Percentiles rank a stretch among this genome's conserved stretches.
These are phyloP conservation scores for Penicillium subrubescens DNA, from an alignment of 495 filamentous ascomycete genomes.

Conservation along the genomic window DNA sequence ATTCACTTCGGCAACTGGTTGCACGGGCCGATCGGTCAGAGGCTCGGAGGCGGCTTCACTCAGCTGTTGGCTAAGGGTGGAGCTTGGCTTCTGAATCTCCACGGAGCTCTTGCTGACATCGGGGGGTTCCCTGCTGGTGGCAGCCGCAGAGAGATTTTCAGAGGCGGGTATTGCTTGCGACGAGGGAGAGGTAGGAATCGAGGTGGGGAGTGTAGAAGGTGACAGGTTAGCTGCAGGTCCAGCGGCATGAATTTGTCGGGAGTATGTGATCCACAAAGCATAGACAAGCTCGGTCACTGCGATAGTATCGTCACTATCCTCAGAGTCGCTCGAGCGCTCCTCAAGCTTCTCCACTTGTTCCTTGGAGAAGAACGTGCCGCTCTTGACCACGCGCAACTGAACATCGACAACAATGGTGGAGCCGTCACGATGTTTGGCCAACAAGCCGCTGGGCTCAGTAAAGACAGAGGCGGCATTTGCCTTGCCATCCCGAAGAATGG, in stretches of 20 bases:
- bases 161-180: constrained; percentile 8
- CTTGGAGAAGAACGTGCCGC: constrained; percentile 59
- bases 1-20: constrained; percentile 41
- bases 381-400: constrained; percentile 94
- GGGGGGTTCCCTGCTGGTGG: not conserved
- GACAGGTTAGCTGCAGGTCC: constrained; percentile 56
- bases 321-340: constrained; percentile 33
- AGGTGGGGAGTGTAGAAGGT: constrained; percentile 30
- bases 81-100: constrained; percentile 55
- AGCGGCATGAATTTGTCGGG: constrained; percentile 81
- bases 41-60: constrained; percentile 66
- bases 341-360: constrained; percentile 43
- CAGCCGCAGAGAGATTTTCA: not conserved
- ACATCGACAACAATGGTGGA: constrained; percentile 89
- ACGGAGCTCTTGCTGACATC: constrained; percentile 26
- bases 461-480: constrained; percentile 73
- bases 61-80: constrained; percentile 74
- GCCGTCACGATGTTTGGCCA: constrained; percentile 86
- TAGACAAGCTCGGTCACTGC: constrained; percentile 80
- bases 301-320: constrained; percentile 41
- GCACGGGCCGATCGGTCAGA: constrained; percentile 51
- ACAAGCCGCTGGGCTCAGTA: constrained; percentile 75
- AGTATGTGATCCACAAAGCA: constrained; percentile 97
- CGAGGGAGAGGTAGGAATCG: constrained; percentile 23
- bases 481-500: constrained; percentile 79